Evolutionary conservation across 2,329 filamentous ascomycete species (phyloP), one percentile per base, ranked within the genome.

Genomic region (Ceratocystiopsis brevicomis): DNA sequence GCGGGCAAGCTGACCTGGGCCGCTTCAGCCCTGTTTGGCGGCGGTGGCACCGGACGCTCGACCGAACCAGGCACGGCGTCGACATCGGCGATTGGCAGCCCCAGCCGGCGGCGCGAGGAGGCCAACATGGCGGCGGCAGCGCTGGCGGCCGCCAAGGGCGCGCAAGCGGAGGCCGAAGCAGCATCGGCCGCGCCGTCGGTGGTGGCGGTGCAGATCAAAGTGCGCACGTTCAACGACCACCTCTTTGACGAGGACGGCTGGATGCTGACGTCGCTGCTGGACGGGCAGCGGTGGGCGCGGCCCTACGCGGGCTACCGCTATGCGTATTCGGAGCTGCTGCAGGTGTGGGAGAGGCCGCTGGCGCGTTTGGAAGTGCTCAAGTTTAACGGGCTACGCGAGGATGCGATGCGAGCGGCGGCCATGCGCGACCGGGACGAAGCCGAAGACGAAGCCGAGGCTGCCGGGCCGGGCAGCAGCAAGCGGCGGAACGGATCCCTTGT

Each of bases 161-260:
- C 16, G 9, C 18, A 32, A 33, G 43, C 39, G 10, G 40, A 45
- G 18, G 40, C 46, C 9, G 40, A 41, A 30, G 42, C 43, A 12
- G 41, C 38, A 1, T 25, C 38, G n/a, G n/a, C n/a, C 1, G 25
- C 40, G 4, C 21, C 66, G 5, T 59, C 65, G 10, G 54, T 70
- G 47, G 61, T 73, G 3, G 68, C 70, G 6, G 62, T 69, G 15
- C 65, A 61, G 18, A 67, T 74, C 6, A 61, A 64, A 1, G 61
- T 78, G 8, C 61, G 64, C 8, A 63, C 78, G 49, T 68, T 72
- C 52, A 74, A 81, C 48, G 73, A 76, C 48, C 66, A 67, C n/a
- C 64, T 70, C 17, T 81, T 81, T 50, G 77, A 81, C 49, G 76
- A 80, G 42, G 76, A 81, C 52, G 76, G 75, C 13, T 78, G 74